phyloP scores from a whole-genome alignment of 306 rosid genomes.

The Trifolium fragiferum region DNA sequence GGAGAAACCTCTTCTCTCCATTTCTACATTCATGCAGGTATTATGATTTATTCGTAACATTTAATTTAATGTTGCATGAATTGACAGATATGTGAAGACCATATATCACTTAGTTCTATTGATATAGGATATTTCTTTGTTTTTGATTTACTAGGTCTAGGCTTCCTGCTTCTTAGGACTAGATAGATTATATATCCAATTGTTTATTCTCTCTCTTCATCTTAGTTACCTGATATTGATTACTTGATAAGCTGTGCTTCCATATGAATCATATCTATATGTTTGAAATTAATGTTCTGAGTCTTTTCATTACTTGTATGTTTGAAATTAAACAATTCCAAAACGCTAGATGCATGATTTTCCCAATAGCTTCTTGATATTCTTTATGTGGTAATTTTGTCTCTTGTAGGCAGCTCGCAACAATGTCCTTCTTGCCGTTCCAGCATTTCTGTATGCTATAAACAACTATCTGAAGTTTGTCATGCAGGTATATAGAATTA shows the following conservation, averaged over 20 bases:
- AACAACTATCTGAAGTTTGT: conserved; percentile 96
- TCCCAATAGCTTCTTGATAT: conserved; percentile 25
- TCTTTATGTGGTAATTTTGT: conserved; percentile 36
- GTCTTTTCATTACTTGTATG: conserved; percentile 1
- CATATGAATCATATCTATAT: neutral
- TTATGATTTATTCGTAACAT: conserved; percentile 27
- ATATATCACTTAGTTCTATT: conserved; percentile 7
- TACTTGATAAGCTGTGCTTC: conserved; percentile 7
- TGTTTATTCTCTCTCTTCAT: conserved; percentile 8
- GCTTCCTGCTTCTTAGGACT: conserved; percentile 31
- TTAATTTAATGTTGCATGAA: conserved; percentile 30
- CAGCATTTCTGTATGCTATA: conserved; percentile 93
- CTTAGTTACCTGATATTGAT: conserved; percentile 28
- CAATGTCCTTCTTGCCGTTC: conserved; percentile 96
- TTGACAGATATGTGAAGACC: conserved; percentile 18
- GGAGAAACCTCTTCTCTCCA: conserved; percentile 96
- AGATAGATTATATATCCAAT: neutral
- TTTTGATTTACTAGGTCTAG: conserved; percentile 19
- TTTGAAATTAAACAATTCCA: conserved; percentile 26
- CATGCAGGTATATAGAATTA: conserved; percentile 79
- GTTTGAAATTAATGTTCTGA: conserved; percentile 13
- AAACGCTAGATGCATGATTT: conserved; percentile 23
- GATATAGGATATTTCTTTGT: conserved; percentile 23
- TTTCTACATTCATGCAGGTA: conserved; percentile 89
- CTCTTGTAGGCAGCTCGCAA: conserved; percentile 90